phyloP scores from a whole-genome alignment of 495 filamentous ascomycete species.

The Evernia prunastri region DNA sequence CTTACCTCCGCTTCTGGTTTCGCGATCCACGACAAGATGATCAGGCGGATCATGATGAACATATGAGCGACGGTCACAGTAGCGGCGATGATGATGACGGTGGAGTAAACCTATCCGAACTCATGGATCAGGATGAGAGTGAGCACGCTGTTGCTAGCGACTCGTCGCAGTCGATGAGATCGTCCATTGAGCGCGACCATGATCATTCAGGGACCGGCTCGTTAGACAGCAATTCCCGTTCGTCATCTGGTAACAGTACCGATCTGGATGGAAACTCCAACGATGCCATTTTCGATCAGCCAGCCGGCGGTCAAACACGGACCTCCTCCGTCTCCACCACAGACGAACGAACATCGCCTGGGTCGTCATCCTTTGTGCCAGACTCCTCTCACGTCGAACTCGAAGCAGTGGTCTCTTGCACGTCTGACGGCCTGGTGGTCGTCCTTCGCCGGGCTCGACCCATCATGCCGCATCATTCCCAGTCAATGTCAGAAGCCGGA shows the following conservation, averaged over 20 bases:
- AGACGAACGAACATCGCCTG: slow-evolving; percentile 14
- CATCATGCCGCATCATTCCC: slow-evolving; percentile 48
- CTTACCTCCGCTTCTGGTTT: slow-evolving; percentile 86
- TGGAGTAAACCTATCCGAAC: slow-evolving; percentile 31
- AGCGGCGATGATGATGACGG: slow-evolving; percentile 36
- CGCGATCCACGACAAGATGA: slow-evolving; percentile 60
- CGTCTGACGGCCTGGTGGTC: slow-evolving; percentile 82
- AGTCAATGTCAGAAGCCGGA: slow-evolving; percentile 38
- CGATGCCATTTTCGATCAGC: slow-evolving; percentile 37
- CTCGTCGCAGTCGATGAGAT: slow-evolving; percentile 22
- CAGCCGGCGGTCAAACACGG: slow-evolving; percentile 31
- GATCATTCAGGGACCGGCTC: not conserved
- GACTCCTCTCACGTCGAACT: slow-evolving; percentile 49
- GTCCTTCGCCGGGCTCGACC: slow-evolving; percentile 71
- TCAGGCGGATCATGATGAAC: slow-evolving; percentile 24
- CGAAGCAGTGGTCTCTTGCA: slow-evolving; percentile 85
- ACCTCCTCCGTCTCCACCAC: slow-evolving; percentile 32
- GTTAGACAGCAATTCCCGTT: slow-evolving; percentile 26
- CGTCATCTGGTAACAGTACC: slow-evolving; percentile 33
- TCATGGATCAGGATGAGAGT: slow-evolving; percentile 24
- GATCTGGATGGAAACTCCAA: slow-evolving; percentile 29
- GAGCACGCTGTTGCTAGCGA: slow-evolving; percentile 23
- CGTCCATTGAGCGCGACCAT: slow-evolving; percentile 21
- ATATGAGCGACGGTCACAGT: slow-evolving; percentile 33
- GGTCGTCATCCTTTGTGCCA: slow-evolving; percentile 2